phyloP scores from a whole-genome alignment of 257 asterid species.

The Nicotiana paniculata region DNA sequence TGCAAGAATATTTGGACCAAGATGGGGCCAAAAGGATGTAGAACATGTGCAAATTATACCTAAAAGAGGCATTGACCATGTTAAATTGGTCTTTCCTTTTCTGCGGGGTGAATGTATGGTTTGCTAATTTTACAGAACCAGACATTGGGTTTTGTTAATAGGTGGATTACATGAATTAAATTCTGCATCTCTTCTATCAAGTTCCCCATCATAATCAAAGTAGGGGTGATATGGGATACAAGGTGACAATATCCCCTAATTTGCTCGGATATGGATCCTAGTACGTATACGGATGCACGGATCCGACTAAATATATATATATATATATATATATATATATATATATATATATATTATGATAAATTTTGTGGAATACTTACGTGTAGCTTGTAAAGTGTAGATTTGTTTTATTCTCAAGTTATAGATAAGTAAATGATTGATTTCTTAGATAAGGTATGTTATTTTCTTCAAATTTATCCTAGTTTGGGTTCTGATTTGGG shows the following conservation, averaged over 20 bases:
- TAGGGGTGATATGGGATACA: background rate
- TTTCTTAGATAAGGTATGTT: too few species aligned
- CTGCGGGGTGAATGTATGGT: background rate
- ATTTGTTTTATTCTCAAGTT: too few species aligned
- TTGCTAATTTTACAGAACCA: background rate
- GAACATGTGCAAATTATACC: background rate
- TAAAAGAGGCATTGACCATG: background rate
- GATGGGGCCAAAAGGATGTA: background rate
- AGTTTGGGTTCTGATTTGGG: too few species aligned
- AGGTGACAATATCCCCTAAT: background rate
- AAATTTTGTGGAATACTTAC: too few species aligned
- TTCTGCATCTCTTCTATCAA: background rate
- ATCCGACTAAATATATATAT: too few species aligned
- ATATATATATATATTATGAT: too few species aligned
- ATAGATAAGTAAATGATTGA: too few species aligned
- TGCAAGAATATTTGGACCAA: background rate
- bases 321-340: too few species aligned
- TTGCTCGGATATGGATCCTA: too few species aligned
- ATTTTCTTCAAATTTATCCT: too few species aligned
- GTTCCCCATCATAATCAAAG: background rate
- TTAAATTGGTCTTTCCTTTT: background rate
- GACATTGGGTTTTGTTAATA: background rate
- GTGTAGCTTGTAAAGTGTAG: too few species aligned
- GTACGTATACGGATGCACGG: too few species aligned
- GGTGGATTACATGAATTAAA: background rate